phyloP scores from a whole-genome alignment of 805 yeast species.

The Zygoascus bituminiphila region DNA sequence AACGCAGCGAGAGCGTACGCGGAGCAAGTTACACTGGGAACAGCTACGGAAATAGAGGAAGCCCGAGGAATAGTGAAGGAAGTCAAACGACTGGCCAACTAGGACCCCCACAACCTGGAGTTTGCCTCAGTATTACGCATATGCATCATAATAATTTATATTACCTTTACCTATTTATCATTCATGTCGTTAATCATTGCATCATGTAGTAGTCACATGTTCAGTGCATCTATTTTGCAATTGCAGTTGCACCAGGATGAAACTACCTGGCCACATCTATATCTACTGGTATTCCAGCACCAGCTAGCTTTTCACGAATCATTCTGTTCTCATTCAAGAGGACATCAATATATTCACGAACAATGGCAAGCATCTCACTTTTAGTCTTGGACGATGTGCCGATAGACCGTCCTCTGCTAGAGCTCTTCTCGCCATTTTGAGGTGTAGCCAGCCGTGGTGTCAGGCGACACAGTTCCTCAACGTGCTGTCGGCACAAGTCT shows the following conservation, averaged over 20 bases:
- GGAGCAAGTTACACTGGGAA: slow-evolving; percentile 57
- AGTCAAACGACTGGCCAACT: slow-evolving; percentile 9
- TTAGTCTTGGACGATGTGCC: slow-evolving; percentile 18
- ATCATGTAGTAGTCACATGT: background rate
- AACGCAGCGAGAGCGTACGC: slow-evolving; percentile 68
- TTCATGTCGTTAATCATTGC: background rate
- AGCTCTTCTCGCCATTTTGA: slow-evolving; percentile 5
- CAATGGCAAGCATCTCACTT: slow-evolving; percentile 21
- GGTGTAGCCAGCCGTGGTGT: slow-evolving; percentile 26
- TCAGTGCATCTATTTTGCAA: background rate
- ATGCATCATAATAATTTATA: too few relatives aligned
- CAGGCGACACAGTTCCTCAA: slow-evolving; percentile 29
- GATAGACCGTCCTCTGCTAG: slow-evolving; percentile 6
- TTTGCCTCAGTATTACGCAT: background rate
- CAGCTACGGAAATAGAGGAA: slow-evolving; percentile 83
- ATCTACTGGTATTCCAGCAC: slow-evolving; percentile 13
- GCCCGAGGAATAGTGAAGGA: slow-evolving; percentile 62
- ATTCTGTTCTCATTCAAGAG: slow-evolving; percentile 22
- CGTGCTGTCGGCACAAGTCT: slow-evolving; percentile 31
- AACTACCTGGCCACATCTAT: background rate
- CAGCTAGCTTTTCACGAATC: slow-evolving; percentile 18
- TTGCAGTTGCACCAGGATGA: too few relatives aligned
- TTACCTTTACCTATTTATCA: background rate
- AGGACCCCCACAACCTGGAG: slow-evolving; percentile 11
- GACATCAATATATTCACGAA: slow-evolving; percentile 20